Conservation (phyloP, 1,284 basidiomycete genomes). For the Trametes polyzona region DNA sequence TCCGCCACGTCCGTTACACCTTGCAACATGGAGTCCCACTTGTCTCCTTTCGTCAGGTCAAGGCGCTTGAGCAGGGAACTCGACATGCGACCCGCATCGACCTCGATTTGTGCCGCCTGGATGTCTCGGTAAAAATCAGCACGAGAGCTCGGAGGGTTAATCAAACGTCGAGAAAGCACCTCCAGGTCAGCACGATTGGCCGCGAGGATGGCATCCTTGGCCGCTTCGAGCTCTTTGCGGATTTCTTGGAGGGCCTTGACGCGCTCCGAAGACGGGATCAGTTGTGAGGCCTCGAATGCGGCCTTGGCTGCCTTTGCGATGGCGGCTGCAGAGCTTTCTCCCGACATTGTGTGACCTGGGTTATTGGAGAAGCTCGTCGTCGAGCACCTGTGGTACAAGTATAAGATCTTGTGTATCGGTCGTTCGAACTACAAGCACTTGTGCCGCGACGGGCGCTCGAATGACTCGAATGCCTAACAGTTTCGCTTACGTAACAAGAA, state of each 20-base stretch:
- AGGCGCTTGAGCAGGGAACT: conserved; percentile 83
- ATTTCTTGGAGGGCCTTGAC: conserved; percentile 76
- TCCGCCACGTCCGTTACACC: conserved; percentile 88
- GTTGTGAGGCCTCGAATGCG: conserved; percentile 87
- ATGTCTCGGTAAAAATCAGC: background rate
- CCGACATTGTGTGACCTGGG: background rate
- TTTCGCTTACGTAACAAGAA: no score
- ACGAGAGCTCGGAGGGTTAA: background rate
- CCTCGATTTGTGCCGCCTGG: conserved; percentile 79
- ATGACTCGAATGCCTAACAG: no score
- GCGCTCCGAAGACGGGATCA: conserved; percentile 70
- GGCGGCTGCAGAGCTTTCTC: conserved; percentile 22
- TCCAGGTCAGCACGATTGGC: conserved; percentile 85
- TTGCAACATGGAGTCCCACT: conserved; percentile 94
- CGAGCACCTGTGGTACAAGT: background rate
- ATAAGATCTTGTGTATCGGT: background rate
- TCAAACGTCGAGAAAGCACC: conserved; percentile 43
- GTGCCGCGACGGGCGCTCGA: no score
- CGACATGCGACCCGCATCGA: conserved; percentile 84
- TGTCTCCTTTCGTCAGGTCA: conserved; percentile 84
- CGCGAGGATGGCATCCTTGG: conserved; percentile 69
- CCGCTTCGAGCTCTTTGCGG: conserved; percentile 62
- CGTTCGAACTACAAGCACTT: background rate
- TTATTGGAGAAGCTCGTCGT: background rate
- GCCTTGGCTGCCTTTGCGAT: conserved; percentile 80